These are phyloP conservation scores for Lathyrus aphaca DNA, from an alignment of 306 rosid species.

Conservation along the genomic window DNA sequence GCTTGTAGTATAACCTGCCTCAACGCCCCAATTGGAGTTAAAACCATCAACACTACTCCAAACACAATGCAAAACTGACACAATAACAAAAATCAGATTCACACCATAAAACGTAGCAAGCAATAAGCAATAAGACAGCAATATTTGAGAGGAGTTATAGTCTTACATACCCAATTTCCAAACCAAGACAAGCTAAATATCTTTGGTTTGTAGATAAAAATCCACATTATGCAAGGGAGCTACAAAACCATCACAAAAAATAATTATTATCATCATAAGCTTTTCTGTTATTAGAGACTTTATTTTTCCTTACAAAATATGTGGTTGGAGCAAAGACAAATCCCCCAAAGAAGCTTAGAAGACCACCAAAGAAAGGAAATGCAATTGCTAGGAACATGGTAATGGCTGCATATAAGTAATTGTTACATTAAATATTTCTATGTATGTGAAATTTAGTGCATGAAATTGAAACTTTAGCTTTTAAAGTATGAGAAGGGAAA, in stretches of 20 bases:
- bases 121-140: not conserved
- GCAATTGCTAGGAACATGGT: conserved; percentile 68
- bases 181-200: conserved; percentile 74
- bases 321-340: conserved; percentile 86
- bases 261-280: not conserved
- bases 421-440: not conserved
- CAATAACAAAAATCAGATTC: not conserved
- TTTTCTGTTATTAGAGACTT: not conserved
- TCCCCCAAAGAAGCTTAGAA: conserved; percentile 81
- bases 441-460: not conserved
- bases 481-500: conserved; percentile 5
- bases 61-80: conserved; percentile 64
- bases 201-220: conserved; percentile 68
- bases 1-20: conserved; percentile 58
- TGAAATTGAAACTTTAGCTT: not conserved
- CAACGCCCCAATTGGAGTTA: conserved; percentile 68
- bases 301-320: conserved; percentile 69
- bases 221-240: conserved; percentile 92
- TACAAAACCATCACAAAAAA: conserved; percentile 38
- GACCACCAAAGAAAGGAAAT: conserved; percentile 86
- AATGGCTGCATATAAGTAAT: conserved; percentile 48
- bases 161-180: conserved; percentile 62
- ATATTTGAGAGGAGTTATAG: not conserved
- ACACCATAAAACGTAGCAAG: no score
- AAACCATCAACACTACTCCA: conserved; percentile 55